Base-by-base conservation (phyloP, 495 filamentous ascomycete species). In the Achaetomiella virescens region DNA sequence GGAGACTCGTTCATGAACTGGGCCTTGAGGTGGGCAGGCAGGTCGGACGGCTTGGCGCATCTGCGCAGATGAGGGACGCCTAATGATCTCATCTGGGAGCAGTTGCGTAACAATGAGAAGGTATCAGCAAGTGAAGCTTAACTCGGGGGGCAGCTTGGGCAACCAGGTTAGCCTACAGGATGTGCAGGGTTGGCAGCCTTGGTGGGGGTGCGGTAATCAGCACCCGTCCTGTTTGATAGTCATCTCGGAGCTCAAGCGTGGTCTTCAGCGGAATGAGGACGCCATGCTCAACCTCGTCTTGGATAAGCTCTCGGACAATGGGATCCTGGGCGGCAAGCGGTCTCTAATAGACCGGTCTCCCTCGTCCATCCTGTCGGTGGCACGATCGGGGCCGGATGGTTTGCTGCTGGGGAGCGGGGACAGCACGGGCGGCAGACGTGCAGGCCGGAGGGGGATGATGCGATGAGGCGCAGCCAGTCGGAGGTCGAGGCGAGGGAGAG, bases 21-120 rank as follows among this genome's bases (percentile, higher is more conserved):
- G 27, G 58, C 74, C 51, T 70, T 77, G 56, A 68, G 75, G 52
- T 71, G 70, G 41, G 66, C 65, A 35, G 90, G 88, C 6, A 97
- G 75, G 59, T 83, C 84, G 36, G 78, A 76, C 25, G 75, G 80
- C 66, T 89, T 92, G 42, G 84, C 84, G 55, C 93, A 88, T 48
- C 90, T 83, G 42, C 90, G 84, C 18, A 97, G 80, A 68, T 98
- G 93, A 64, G 81, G 78, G 31, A 90, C 73, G 57, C 85, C 80
- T 77, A 61, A 76, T 74, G n/a, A 76, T 70, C 61, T 82, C 72
- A 62, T 79, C 78, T 31, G 80, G 81, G 43, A 84, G 73, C 47
- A 78, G 59, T 61, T 59, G 58, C 77, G 70, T 50, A 82, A 56
- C 27, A 72, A 48, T 83, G 57, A 31, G 36, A 37, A 24, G 25